Conservation (phyloP, 345 rosid genomes). For the Ceriops zippeliana region DNA sequence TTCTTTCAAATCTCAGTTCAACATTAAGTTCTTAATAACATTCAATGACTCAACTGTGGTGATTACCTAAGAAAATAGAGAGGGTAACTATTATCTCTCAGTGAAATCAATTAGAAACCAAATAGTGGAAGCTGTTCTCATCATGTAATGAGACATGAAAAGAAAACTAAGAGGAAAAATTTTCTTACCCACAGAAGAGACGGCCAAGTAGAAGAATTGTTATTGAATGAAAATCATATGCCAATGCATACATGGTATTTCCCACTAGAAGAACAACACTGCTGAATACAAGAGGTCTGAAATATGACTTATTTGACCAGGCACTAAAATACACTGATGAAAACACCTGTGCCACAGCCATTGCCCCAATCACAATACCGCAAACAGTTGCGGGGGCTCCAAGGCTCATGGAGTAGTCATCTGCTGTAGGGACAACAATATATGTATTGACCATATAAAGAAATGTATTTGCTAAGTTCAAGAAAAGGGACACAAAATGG, state of each 20-base stretch:
- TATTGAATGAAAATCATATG: conserved; percentile 78
- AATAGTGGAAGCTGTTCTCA: background rate
- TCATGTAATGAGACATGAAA: conserved; percentile 6
- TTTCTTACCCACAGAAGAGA: conserved; percentile 90
- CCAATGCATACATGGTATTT: conserved; percentile 83
- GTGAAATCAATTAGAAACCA: conserved; percentile 1
- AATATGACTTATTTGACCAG: conserved; percentile 96
- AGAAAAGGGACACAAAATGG: conserved; percentile 78
- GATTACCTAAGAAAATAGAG: conserved; percentile 1
- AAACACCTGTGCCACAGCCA: conserved; percentile 97
- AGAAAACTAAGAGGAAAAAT: conserved; percentile 1
- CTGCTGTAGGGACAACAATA: conserved; percentile 90
- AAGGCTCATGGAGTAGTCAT: conserved; percentile 88
- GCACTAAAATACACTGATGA: conserved; percentile 98
- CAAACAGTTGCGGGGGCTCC: conserved; percentile 99
- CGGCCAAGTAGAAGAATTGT: conserved; percentile 81
- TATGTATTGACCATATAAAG: conserved; percentile 97
- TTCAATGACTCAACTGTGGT: background rate
- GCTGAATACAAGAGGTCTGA: conserved; percentile 93
- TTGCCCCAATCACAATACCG: conserved; percentile 93
- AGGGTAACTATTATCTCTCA: background rate
- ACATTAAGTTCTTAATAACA: background rate
- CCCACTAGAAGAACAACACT: conserved; percentile 81
- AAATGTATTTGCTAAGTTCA: conserved; percentile 81
- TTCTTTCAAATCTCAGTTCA: background rate